Evolutionary conservation across 2,329 filamentous ascomycete genomes (phyloP), one percentile per base, ranked within the genome.

Genomic region (Paraphoma sp.): DNA sequence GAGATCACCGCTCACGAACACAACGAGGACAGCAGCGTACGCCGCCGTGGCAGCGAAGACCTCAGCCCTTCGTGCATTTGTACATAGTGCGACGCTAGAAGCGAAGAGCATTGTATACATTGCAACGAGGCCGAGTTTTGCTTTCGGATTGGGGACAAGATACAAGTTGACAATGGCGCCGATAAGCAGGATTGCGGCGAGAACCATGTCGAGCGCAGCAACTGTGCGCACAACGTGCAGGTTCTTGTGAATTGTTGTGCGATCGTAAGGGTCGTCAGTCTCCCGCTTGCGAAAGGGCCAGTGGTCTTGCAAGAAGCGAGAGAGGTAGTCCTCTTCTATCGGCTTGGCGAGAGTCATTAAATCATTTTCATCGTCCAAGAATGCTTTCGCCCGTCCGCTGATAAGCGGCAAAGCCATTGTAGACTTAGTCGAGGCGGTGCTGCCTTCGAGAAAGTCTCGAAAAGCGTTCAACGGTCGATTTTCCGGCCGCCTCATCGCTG

Each of bases 91-190:
- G 1, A 71, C 54, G 51, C 64, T 72, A 6, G 59, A 10, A 3
- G 65, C 67, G 29, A 73, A 72, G 1, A 71, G 46, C 9, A 58
- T 14, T 1, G 64, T 70, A 29, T 63, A 69, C 45, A 60, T 51
- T 2, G 63, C 65, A 14, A 71, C 43, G 11, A 71, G 36, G 0
- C 57, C 62, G 1, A 70, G 48, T 51, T 65, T 66, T 8, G 57
- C 55, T 41, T 51, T 61, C 6, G 53, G 40, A 23, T 51, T 46
- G 2, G 30, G 10, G 1, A 69, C 54, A 28, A 56, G 38, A 47
- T 69, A 63, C 3, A 72, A 30, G 23, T 44, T 66, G 1, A 65
- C 51, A 7, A 71, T 67, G 3, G 69, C 63, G 1, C 61, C 64
- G 9, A 72, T 60, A 6, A 72, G 51, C 3, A 70, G 48, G 3